These are phyloP conservation scores for Geosmithia morbida DNA, from an alignment of 2,329 filamentous ascomycete species.

Conservation along the genomic window DNA sequence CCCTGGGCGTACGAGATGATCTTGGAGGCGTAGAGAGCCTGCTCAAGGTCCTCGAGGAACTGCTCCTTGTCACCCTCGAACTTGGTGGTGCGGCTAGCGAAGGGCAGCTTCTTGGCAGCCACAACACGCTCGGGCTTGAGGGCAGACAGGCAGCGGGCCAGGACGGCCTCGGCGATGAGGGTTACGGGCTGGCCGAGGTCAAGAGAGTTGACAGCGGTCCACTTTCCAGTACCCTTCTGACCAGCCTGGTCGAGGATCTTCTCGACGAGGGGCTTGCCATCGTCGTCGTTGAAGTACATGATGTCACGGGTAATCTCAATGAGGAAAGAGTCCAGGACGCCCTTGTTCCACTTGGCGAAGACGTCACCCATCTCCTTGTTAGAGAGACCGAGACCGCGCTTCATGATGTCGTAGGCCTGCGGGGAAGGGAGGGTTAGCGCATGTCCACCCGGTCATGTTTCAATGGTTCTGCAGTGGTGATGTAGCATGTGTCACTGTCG, in stretches of 20 bases:
- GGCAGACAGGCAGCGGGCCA: conserved; percentile 83
- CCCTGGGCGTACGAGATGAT: conserved; percentile 99
- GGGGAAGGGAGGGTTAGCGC: conserved; percentile 8
- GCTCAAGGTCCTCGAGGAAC: conserved; percentile 95
- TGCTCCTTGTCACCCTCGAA: conserved; percentile 86
- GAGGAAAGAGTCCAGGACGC: conserved; percentile 96
- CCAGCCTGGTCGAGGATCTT: conserved; percentile 98
- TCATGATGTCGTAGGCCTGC: conserved; percentile 98
- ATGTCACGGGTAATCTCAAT: conserved; percentile 99
- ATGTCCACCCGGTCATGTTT: no score
- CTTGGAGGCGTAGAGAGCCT: conserved; percentile 98
- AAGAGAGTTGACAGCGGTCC: conserved; percentile 97
- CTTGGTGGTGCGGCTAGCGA: conserved; percentile 56
- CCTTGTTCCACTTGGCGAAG: conserved; percentile 94
- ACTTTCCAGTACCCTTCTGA: conserved; percentile 99
- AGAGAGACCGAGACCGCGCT: conserved; percentile 80
- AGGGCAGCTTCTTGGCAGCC: conserved; percentile 65
- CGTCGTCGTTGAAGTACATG: conserved; percentile 95
- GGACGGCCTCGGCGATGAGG: conserved; percentile 92
- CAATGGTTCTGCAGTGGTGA: no score
- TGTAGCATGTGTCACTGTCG: no score
- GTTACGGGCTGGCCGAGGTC: conserved; percentile 98
- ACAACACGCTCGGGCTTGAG: conserved; percentile 86
- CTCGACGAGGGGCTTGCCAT: conserved; percentile 81
- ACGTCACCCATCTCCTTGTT: conserved; percentile 95